Base-by-base conservation (phyloP, 495 filamentous ascomycete genomes). In the Chaetomium tenue region DNA sequence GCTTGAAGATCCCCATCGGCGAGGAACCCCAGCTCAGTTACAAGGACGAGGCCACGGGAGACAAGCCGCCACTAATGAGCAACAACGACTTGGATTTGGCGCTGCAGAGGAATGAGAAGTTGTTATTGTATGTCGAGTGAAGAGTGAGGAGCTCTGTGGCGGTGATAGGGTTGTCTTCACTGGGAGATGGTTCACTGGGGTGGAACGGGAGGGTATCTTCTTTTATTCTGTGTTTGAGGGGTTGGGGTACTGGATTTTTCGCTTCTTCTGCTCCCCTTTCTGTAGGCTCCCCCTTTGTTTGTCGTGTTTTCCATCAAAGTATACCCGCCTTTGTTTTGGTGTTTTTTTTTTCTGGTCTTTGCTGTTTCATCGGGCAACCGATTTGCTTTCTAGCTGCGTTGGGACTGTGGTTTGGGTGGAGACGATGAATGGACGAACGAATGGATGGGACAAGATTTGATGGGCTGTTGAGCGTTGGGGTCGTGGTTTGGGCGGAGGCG, bases 41-140 rank as follows among this genome's bases (percentile, higher is more conserved):
- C 79, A 88, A 88, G 76, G 93, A 98, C 65, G 93, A 98, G 72
- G 78, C 86, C 8, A 89, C 87, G 7, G 89, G 89, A 23, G 83
- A 89, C 58, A 88, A 87, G 67, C 84, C 88, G 63, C 84, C 86
- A 56, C 78, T 98, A 58, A 75, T 89, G 71, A 90, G 83, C 72
- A 88, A 98, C 73, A 81, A 87, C 53, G 93, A 97, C 73, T 76
- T 98, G 59, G 87, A 90, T 67, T 78, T 86, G 65, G 94, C 94
- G 5, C 76, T 96, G 68, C 83, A 87, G 70, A 80, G 91, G 71
- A 96, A 96, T 76, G 86, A 89, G 59, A 97, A 97, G 76, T 76
- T 98, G 67, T 87, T 92, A 30, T 78, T 98, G 53, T 90, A 87
- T 65, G 91, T 93, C 61, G 85, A 86, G 66, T 77, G 75, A 50